These are phyloP conservation scores for Passalora sequoiae DNA, from an alignment of 2,329 filamentous ascomycete genomes.

Conservation along the genomic window DNA sequence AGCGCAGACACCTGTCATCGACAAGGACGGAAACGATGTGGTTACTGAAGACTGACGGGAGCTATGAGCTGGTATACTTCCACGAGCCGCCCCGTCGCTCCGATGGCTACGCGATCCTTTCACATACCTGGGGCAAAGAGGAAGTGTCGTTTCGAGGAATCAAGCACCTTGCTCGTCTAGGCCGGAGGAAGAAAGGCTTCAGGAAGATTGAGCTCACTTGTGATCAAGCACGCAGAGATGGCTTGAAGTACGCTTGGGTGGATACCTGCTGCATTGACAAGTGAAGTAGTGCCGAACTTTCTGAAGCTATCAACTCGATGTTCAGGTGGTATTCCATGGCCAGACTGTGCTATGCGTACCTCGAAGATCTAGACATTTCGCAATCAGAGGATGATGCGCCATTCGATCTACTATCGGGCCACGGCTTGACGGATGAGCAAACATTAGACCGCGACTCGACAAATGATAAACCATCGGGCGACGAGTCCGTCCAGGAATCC, in stretches of 20 bases:
- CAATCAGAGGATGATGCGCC: no score
- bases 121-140: conserved; percentile 14
- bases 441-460: no score
- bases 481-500: no score
- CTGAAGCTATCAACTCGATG: conserved; percentile 3
- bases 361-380: no score
- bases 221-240: neutral
- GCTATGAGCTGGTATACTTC: no score
- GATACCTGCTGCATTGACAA: conserved; percentile 4
- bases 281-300: conserved; percentile 1
- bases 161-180: neutral
- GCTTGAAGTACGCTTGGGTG: neutral
- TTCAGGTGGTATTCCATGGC: neutral
- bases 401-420: no score
- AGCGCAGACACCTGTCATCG: no score
- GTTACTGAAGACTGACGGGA: no score
- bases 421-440: no score
- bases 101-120: conserved; percentile 18
- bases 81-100: no score
- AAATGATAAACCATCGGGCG: no score
- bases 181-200: neutral
- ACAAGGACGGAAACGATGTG: no score
- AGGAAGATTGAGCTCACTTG: conserved; percentile 7
- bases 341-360: neutral
- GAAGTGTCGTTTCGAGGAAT: conserved; percentile 14